phyloP scores from a whole-genome alignment of 192 early-diverging fungal genomes.

The Kickxella alabastrina region DNA sequence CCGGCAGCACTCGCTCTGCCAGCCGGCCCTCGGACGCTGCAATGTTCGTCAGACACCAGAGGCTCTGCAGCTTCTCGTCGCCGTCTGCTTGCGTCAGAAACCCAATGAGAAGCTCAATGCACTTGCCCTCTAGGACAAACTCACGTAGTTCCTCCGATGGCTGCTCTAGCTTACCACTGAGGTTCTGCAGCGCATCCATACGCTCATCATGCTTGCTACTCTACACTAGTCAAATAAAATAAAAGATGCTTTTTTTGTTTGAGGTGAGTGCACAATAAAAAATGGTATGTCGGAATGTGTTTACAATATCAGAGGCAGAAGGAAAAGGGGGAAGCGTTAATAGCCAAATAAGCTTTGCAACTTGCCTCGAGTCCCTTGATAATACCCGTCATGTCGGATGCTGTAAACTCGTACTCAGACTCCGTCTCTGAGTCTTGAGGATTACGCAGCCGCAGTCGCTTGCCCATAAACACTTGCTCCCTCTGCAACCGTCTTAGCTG shows the following conservation, averaged over 20 bases:
- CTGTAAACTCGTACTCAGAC: slow-evolving; percentile 45
- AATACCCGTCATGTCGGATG: slow-evolving; percentile 13
- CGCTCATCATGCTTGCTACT: slow-evolving; percentile 24
- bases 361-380: slow-evolving; percentile 32
- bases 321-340: background rate
- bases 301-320: background rate
- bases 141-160: slow-evolving; percentile 47
- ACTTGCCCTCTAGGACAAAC: slow-evolving; percentile 39
- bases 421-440: slow-evolving; percentile 45
- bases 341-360: background rate
- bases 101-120: slow-evolving; percentile 39
- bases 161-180: slow-evolving; percentile 51
- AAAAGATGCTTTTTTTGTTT: too few relatives aligned
- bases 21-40: slow-evolving; percentile 17
- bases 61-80: slow-evolving; percentile 55
- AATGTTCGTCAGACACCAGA: slow-evolving; percentile 64
- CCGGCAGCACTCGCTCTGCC: slow-evolving; percentile 37
- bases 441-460: slow-evolving; percentile 53
- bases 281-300: background rate
- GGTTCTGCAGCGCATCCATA: slow-evolving; percentile 34
- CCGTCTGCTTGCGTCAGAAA: slow-evolving; percentile 48
- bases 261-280: background rate
- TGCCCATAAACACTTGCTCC: slow-evolving; percentile 66
- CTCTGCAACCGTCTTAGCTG: slow-evolving; percentile 62
- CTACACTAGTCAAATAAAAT: slow-evolving; percentile 9